Base-by-base conservation (phyloP, 1,284 basidiomycete genomes). In the Crepidotus sp. region DNA sequence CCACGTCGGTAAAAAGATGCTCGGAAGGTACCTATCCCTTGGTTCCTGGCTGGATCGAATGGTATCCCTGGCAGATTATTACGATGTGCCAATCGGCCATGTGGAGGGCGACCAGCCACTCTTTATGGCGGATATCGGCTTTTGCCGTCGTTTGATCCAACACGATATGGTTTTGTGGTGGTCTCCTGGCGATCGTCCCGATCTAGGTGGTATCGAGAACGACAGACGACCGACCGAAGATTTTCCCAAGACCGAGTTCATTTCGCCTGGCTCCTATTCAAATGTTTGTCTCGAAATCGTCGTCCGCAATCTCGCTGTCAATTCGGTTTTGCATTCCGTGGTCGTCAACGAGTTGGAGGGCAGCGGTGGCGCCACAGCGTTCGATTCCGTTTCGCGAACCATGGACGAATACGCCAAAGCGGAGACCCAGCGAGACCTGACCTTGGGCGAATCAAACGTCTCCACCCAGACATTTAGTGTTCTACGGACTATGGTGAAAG, bases 141-240 rank as follows among this genome's bases (percentile, higher is more conserved):
- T 97, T 59, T 89, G 95, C 0, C 80, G 94, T 18, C 77, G 88
- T 17, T 67, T 98, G 35, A 69, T 81, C 40, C 80, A 83, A 44
- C 88, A 96, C 52, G 96, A 98, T 58, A 83, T 90, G 61, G 70
- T 98, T 2, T 69, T 98, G 1, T 99, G 96, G 96, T 99, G 96
- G 96, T 95, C 95, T 3, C 75, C 84, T 0, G 78, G 82, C 3
- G 80, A 87, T 26, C 75, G 76, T n/a, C 94, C 96, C 3, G 96
- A 98, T 63, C 73, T 98, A 0, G 96, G 96, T 32, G 96, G 96
- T 2, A 76, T 84, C 37, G 93, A 99, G 60, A 80, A 90, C 39
- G 96, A 98, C 61, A 74, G 76, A 32, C 75, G 86, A 39, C 76
- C 78, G 1, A 67, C 73, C 3, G 91, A 93, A 51, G 89, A 91